Percentiles rank a stretch among this genome's conserved stretches.
Evolutionary conservation across 2,329 filamentous ascomycete species (phyloP).

Genomic region (Thermochaetoides dissita): DNA sequence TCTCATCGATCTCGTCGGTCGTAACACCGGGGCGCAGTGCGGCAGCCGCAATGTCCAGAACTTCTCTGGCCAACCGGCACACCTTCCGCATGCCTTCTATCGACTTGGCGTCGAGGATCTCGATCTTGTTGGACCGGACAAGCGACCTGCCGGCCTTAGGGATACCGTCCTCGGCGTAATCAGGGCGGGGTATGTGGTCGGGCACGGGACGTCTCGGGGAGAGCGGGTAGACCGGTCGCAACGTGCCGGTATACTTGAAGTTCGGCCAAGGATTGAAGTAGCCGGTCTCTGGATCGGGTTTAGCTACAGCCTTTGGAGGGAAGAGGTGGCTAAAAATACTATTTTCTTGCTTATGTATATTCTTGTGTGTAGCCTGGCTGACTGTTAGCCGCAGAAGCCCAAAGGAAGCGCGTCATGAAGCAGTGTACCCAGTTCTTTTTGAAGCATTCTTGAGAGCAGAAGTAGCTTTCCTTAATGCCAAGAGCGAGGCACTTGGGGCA

Average conservation of each 20-base stretch:
- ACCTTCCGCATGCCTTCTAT: constrained; percentile 88
- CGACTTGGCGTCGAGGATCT: constrained; percentile 63
- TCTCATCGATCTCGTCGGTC: constrained; percentile 86
- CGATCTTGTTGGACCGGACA: constrained; percentile 56
- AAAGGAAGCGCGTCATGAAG: neutral
- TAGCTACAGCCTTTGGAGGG: constrained; percentile 71
- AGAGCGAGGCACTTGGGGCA: constrained; percentile 92
- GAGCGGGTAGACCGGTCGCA: constrained; percentile 79
- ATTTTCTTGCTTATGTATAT: constrained; percentile 66
- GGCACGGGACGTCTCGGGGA: constrained; percentile 61
- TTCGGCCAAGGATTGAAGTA: constrained; percentile 85
- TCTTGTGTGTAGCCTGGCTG: constrained; percentile 64
- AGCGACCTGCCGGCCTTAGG: constrained; percentile 46
- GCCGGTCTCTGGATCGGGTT: constrained; percentile 81
- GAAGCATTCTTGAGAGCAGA: constrained; percentile 98
- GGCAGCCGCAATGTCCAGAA: constrained; percentile 78
- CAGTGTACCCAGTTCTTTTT: constrained; percentile 86
- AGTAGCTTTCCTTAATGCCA: constrained; percentile 77
- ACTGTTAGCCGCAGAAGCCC: constrained; percentile 11
- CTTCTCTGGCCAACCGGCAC: constrained; percentile 74
- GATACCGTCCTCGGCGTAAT: constrained; percentile 78
- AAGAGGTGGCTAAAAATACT: constrained; percentile 61
- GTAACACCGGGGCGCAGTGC: constrained; percentile 82
- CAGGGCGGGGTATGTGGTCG: constrained; percentile 66
- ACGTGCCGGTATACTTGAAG: constrained; percentile 64